These are phyloP conservation scores for Penicillium argentinense DNA, from an alignment of 495 filamentous ascomycete genomes.

Conservation along the genomic window DNA sequence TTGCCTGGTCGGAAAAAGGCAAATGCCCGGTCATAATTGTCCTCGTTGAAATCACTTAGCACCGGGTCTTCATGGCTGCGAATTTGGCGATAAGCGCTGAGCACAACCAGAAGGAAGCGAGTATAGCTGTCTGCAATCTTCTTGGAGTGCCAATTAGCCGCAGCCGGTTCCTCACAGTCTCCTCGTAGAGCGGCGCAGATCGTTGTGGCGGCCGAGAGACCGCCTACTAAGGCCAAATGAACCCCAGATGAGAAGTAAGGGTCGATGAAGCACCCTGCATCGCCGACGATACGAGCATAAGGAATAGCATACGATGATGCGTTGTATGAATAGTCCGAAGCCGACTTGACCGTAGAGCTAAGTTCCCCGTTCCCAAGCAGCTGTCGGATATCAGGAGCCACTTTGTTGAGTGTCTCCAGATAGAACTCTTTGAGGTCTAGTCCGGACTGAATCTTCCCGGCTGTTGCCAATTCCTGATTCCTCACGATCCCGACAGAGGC, in stretches of 20 bases:
- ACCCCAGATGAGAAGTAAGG: constrained; percentile 48
- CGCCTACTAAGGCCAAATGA: constrained; percentile 47
- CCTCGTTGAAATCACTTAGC: constrained; percentile 40
- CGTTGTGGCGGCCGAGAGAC: constrained; percentile 44
- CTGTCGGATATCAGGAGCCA: constrained; percentile 20
- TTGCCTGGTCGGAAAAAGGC: constrained; percentile 41
- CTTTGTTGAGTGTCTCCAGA: constrained; percentile 31
- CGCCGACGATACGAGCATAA: constrained; percentile 34
- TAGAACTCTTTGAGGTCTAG: constrained; percentile 37
- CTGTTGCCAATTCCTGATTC: constrained; percentile 26
- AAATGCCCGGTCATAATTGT: constrained; percentile 48
- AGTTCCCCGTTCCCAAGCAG: constrained; percentile 31
- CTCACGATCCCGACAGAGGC: constrained; percentile 37
- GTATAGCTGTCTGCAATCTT: constrained; percentile 48
- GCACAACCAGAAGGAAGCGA: constrained; percentile 49
- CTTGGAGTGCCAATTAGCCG: constrained; percentile 47
- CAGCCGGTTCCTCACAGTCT: constrained; percentile 37
- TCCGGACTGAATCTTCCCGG: constrained; percentile 28
- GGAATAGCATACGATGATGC: constrained; percentile 38
- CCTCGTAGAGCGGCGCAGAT: constrained; percentile 36
- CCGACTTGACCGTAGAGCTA: constrained; percentile 34
- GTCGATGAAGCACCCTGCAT: constrained; percentile 47
- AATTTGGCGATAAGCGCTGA: constrained; percentile 48
- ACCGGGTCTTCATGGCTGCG: constrained; percentile 29
- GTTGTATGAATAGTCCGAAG: constrained; percentile 47